Percentiles rank a stretch among this genome's conserved stretches.
phyloP scores from a whole-genome alignment of 306 rosid species.

The Gleditsia sinensis region DNA sequence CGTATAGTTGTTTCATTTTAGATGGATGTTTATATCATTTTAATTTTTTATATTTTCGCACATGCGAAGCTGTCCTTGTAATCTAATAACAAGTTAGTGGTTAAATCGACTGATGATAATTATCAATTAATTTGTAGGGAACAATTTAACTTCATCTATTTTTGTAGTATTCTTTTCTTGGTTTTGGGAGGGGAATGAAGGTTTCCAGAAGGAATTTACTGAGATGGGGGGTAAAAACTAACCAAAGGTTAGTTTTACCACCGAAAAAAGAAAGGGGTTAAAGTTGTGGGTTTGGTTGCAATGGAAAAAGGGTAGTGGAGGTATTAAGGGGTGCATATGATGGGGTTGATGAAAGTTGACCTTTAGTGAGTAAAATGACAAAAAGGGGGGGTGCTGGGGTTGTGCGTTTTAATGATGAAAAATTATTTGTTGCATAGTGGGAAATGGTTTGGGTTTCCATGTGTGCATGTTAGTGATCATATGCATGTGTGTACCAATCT shows the following conservation, averaged over 20 bases:
- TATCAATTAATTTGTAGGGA: not conserved
- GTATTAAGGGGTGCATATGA: conserved; percentile 1
- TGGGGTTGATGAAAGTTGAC: conserved; percentile 53
- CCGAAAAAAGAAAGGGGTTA: no score
- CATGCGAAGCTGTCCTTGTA: conserved; percentile 34
- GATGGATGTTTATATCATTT: conserved; percentile 29
- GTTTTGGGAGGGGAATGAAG: not conserved
- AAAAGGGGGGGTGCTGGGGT: conserved; percentile 42
- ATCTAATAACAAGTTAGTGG: not conserved
- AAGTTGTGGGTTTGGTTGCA: no score
- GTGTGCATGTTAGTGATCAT: conserved; percentile 50
- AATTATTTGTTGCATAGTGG: conserved; percentile 50
- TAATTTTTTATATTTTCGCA: conserved; percentile 11
- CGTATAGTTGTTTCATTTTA: conserved; percentile 28
- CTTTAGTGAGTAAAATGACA: conserved; percentile 51
- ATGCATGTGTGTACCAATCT: conserved; percentile 31
- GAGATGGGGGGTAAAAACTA: not conserved
- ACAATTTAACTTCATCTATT: no score
- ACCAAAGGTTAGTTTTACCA: not conserved
- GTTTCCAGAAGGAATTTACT: not conserved
- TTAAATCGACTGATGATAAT: not conserved
- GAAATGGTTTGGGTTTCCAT: conserved; percentile 51
- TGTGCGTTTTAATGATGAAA: conserved; percentile 54
- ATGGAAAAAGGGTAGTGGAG: conserved; percentile 28
- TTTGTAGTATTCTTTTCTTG: not conserved